Conservation (phyloP, 345 rosid genomes). For the Citrus australasica region DNA sequence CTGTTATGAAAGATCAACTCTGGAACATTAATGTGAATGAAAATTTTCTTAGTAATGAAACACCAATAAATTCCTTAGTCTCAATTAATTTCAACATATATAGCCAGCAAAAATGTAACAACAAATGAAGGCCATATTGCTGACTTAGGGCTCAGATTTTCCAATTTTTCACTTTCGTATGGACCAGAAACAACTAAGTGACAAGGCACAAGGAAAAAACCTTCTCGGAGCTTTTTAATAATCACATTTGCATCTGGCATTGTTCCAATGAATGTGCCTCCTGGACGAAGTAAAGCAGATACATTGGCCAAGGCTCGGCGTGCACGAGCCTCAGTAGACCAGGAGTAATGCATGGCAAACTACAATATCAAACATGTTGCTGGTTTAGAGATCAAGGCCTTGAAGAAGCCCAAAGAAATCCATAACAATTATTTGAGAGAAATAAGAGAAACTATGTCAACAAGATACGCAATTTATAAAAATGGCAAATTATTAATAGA, state of each 20-base stretch:
- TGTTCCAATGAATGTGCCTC: constrained; percentile 89
- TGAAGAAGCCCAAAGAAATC: not conserved
- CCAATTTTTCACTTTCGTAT: not conserved
- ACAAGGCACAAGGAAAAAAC: constrained; percentile 27
- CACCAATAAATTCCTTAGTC: not conserved
- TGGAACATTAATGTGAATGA: not conserved
- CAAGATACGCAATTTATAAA: not conserved
- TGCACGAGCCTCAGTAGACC: constrained; percentile 94
- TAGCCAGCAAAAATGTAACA: not conserved
- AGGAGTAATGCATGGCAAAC: constrained; percentile 97
- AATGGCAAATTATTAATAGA: not conserved
- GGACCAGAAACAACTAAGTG: not conserved
- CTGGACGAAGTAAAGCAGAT: constrained; percentile 92
- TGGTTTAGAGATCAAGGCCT: constrained; percentile 13
- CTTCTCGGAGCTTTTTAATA: constrained; percentile 80
- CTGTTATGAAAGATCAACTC: not conserved
- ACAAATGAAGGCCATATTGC: not conserved
- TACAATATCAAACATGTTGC: constrained; percentile 32
- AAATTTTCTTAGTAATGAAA: not conserved
- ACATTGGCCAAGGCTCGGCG: constrained; percentile 91
- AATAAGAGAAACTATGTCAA: not conserved
- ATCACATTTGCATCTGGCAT: constrained; percentile 99
- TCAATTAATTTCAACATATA: not conserved
- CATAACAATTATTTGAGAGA: not conserved
- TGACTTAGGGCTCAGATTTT: not conserved